Base-by-base conservation (phyloP, 2,329 filamentous ascomycete genomes). In the Raffaelea albimanens region DNA sequence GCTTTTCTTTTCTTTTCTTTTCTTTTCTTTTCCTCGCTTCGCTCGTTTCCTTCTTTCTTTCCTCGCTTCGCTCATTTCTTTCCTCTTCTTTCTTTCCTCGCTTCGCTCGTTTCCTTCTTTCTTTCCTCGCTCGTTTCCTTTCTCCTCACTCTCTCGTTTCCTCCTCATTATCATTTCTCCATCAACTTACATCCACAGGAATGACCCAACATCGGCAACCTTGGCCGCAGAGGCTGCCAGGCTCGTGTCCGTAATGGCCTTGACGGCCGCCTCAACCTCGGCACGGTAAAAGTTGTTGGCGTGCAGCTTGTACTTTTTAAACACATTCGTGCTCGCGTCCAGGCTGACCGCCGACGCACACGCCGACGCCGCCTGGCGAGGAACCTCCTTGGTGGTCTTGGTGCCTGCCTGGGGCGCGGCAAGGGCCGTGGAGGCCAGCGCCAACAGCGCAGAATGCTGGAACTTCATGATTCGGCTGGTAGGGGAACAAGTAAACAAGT, bases 201-300 rank as follows among this genome's bases (percentile, higher is more conserved):
- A 68, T 55, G 59, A 63, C 44, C 65, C 66, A 43, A 67, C 56
- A 33, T 67, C 59, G 46, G 64, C 64, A 34, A 67, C 65, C 57
- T 61, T 58, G 41, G 55, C 52, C 29, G 64, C 63, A 16, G 56
- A 40, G 2, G 55, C 55, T 16, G 58, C 58, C n/a, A 63, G 56
- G 51, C 50, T 57, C 14, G 56, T 40, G 52, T 62, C 61, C 44
- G 52, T 52, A 31, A 67, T 57, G 46, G 52, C 44, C 42, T 48
- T 47, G 19, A 60, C 57, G 48, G 65, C 66, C 9, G 57, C 63
- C 55, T 63, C 58, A 43, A 68, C 58, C 61, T 68, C 65, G 18
- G 51, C 45, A 33, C 63, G 61, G 60, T 65, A 64, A 59, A 59
- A 65, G 52, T 44, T 59, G 61, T 66, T 67, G 54, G 64, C 50